Percentiles rank a stretch among this genome's conserved stretches.
These are phyloP conservation scores for Salix purpurea DNA, from an alignment of 345 rosid genomes.

Conservation along the genomic window DNA sequence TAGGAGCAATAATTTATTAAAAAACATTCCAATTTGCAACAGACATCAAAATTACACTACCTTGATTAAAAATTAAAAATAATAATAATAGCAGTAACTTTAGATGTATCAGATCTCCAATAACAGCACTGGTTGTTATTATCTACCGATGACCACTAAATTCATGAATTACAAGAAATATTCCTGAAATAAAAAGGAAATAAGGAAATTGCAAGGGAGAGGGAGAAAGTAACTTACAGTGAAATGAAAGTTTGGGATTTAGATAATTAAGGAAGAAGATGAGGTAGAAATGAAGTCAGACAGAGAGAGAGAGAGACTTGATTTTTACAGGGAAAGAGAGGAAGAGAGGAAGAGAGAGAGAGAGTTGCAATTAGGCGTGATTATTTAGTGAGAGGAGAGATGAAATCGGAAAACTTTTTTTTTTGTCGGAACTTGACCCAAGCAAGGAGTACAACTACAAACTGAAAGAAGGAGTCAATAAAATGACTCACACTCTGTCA, in stretches of 20 bases:
- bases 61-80: background rate
- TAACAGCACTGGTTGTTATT: background rate
- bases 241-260: background rate
- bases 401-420: background rate
- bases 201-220: background rate
- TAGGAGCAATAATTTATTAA: background rate
- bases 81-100: background rate
- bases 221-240: constrained; percentile 20
- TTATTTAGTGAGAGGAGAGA: background rate
- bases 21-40: background rate
- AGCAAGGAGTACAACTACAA: background rate
- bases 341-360: background rate
- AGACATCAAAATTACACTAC: background rate
- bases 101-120: constrained; percentile 2
- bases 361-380: background rate
- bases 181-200: background rate
- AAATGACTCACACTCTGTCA: background rate
- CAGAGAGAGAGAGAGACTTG: background rate
- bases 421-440: background rate
- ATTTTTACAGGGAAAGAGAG: too few species aligned
- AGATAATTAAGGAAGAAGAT: background rate
- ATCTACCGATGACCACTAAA: constrained; percentile 1
- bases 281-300: background rate
- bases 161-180: background rate
- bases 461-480: background rate